Evolutionary conservation across 495 filamentous ascomycete genomes (phyloP).

Genomic region (Chaetomium cochliodes): DNA sequence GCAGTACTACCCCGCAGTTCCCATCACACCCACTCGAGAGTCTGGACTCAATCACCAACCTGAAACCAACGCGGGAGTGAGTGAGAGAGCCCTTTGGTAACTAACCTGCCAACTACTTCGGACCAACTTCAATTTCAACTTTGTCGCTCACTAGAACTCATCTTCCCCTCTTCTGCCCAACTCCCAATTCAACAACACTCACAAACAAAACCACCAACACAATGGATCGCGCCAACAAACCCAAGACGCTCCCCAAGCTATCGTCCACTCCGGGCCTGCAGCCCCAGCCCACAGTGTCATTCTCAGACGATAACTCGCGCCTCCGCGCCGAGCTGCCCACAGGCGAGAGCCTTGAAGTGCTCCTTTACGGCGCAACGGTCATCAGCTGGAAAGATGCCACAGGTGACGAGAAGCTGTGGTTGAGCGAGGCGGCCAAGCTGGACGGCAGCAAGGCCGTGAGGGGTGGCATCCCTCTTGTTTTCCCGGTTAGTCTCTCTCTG

Average conservation of each 20-base stretch:
- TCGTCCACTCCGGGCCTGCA: constrained; percentile 62
- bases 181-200: background rate
- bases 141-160: no score
- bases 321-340: constrained; percentile 75
- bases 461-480: constrained; percentile 89
- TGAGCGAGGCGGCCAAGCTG: constrained; percentile 71
- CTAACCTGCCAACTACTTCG: no score
- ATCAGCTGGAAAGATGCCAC: constrained; percentile 82
- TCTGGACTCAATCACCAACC: no score
- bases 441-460: constrained; percentile 62
- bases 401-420: constrained; percentile 83
- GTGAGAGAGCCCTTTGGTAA: no score
- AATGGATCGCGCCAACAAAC: constrained; percentile 81
- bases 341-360: constrained; percentile 78
- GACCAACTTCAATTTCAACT: background rate
- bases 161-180: background rate
- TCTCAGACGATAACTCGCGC: constrained; percentile 60
- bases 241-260: constrained; percentile 61
- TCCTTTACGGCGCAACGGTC: constrained; percentile 90
- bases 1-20: constrained; percentile 6
- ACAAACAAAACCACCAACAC: constrained; percentile 23
- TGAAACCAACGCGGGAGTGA: no score
- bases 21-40: no score
- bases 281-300: constrained; percentile 65
- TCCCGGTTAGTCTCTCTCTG: constrained; percentile 65